Evolutionary conservation across 2,329 filamentous ascomycete genomes (phyloP), one percentile per base, ranked within the genome.

Genomic region (Curvularia sp.): DNA sequence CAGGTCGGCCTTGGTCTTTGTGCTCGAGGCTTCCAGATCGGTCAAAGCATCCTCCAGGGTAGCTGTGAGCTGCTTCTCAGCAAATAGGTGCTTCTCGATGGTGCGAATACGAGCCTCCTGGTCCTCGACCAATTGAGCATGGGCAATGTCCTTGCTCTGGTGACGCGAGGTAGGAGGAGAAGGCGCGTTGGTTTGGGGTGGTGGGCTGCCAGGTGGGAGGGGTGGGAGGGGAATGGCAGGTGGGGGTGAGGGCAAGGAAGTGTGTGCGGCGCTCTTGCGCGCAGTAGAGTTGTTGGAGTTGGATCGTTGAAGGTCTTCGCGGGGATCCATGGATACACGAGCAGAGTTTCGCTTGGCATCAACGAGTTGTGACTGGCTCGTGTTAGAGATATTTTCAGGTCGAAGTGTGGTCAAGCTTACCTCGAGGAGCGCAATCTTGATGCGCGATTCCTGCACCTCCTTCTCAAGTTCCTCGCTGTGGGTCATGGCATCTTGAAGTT

Each of bases 211-310:
- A 43, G 67, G 68, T 3, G 95, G 95, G 18, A 99, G 84, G 39
- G 95, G 95, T 2, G 95, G 95, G 33, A 99, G 86, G n/a, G 95
- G 95, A 68, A 98, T 97, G 0, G 92, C 93, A 0, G 95, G 95
- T 5, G 95, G 95, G 28, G 95, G 95, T 1, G 95, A 98, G 2
- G 95, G 95, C 10, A 98, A 82, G 3, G 93, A 95, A 12, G 87
- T 85, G 47, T 93, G 89, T 0, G 92, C 95, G 24, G 87, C 83
- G 70, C 90, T 95, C 84, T 97, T 97, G 73, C 92, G 91, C 43
- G 95, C 85, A 65, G 89, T 90, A 13, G 90, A 90, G 44, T 83
- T 83, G 61, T 83, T 80, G 6, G 86, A 88, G 63, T 83, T 84
- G 57, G 83, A 84, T 53, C 86, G 80, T 44, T 85, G 83, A 47